phyloP scores from a whole-genome alignment of 441 rosid species.

The Sinapis alba region DNA sequence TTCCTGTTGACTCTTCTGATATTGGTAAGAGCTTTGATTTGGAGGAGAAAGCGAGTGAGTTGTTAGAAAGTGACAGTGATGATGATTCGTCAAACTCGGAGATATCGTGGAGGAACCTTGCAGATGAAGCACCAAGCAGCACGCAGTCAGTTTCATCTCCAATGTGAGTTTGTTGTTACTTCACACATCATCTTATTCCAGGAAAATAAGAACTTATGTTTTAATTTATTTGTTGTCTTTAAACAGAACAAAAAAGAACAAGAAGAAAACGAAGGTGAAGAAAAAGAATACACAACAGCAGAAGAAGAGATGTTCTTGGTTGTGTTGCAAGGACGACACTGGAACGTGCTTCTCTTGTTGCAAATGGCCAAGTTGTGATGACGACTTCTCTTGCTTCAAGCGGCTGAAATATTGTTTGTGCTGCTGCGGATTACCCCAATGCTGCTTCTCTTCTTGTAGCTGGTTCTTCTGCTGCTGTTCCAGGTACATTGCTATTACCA shows the following conservation, averaged over 20 bases:
- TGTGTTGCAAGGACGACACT: constrained; percentile 46
- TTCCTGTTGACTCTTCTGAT: constrained; percentile 32
- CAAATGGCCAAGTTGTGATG: constrained; percentile 41
- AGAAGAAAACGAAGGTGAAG: constrained; percentile 23
- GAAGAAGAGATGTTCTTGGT: constrained; percentile 45
- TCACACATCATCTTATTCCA: constrained; percentile 8
- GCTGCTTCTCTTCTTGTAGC: constrained; percentile 45
- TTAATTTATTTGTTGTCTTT: not conserved
- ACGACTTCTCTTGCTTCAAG: constrained; percentile 41
- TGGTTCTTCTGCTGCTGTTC: constrained; percentile 44
- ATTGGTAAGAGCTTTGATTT: constrained; percentile 24
- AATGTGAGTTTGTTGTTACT: constrained; percentile 47
- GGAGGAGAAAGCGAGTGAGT: constrained; percentile 38
- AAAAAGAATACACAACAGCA: constrained; percentile 29
- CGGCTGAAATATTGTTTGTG: constrained; percentile 29
- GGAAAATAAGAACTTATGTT: not conserved
- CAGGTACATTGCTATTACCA: constrained; percentile 19
- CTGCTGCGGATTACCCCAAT: constrained; percentile 38
- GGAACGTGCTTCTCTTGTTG: constrained; percentile 43
- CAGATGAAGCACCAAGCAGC: constrained; percentile 47
- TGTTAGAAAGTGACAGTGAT: constrained; percentile 19
- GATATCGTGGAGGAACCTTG: constrained; percentile 39
- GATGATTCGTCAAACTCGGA: constrained; percentile 31
- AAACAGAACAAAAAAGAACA: constrained; percentile 26
- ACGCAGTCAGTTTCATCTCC: constrained; percentile 55